Evolutionary conservation across 129 eudicot species (phyloP).

Genomic region (Sambucus nigra): DNA sequence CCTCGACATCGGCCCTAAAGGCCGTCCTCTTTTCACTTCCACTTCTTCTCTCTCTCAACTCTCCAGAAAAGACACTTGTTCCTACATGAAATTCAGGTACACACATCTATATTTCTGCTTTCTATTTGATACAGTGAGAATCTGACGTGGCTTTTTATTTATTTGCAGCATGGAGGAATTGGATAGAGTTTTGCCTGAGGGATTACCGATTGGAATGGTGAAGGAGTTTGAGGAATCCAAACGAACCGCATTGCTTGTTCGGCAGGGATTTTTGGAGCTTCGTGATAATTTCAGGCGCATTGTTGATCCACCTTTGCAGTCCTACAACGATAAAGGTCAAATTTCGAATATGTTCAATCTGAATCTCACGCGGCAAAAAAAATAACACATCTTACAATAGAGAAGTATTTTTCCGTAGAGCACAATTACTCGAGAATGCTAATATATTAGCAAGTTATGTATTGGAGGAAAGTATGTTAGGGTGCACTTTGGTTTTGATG

Average conservation of each 20-base stretch:
- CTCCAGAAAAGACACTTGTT: slow-evolving; percentile 30
- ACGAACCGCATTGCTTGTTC: slow-evolving; percentile 65
- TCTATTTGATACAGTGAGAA: not conserved
- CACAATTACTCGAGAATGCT: too few relatives aligned
- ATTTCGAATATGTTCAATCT: not conserved
- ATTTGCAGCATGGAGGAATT: slow-evolving; percentile 49
- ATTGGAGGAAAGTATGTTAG: too few relatives aligned
- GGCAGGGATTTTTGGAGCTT: slow-evolving; percentile 71
- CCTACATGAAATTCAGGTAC: slow-evolving; percentile 67
- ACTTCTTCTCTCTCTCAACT: slow-evolving; percentile 39
- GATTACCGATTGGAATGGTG: slow-evolving; percentile 74
- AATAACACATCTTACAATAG: too few relatives aligned
- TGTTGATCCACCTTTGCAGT: slow-evolving; percentile 63
- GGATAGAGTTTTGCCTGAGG: slow-evolving; percentile 69
- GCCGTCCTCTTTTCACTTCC: slow-evolving; percentile 59
- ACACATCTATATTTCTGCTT: not conserved
- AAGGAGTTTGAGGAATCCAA: slow-evolving; percentile 82
- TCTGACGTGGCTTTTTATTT: not conserved
- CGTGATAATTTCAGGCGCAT: slow-evolving; percentile 79
- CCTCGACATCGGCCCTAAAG: slow-evolving; percentile 71
- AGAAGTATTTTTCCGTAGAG: too few relatives aligned
- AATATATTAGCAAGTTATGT: too few relatives aligned
- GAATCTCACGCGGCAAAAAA: too few relatives aligned
- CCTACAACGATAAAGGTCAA: slow-evolving; percentile 37
- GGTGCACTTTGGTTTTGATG: too few relatives aligned